These are phyloP conservation scores for Starmerella geochares DNA, from an alignment of 805 yeast species.

Conservation along the genomic window DNA sequence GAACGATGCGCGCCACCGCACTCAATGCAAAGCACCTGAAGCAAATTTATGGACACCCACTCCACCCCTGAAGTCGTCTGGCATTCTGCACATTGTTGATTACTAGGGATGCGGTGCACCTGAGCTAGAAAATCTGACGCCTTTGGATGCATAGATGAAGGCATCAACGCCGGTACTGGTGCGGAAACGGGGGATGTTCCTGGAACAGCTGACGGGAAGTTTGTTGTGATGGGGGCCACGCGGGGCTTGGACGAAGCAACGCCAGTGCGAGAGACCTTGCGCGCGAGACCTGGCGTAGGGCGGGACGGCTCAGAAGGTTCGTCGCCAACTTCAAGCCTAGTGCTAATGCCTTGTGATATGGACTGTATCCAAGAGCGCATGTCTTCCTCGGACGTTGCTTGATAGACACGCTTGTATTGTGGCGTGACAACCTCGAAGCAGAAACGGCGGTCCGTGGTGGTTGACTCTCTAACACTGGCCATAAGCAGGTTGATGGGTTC, in stretches of 20 bases:
- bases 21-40: constrained; percentile 65
- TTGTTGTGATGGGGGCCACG: constrained; percentile 20
- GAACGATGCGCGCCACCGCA: constrained; percentile 86
- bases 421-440: constrained; percentile 75
- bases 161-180: not conserved
- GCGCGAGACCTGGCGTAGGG: constrained; percentile 15
- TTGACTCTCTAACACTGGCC: constrained; percentile 46
- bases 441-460: constrained; percentile 36
- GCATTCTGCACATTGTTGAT: constrained; percentile 71
- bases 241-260: constrained; percentile 17
- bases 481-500: constrained; percentile 62
- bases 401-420: constrained; percentile 59
- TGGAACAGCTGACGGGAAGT: constrained; percentile 2
- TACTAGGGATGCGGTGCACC: constrained; percentile 38
- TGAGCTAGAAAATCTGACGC: constrained; percentile 14
- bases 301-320: constrained; percentile 4
- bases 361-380: constrained; percentile 58
- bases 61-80: constrained; percentile 52
- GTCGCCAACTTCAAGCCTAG: constrained; percentile 33
- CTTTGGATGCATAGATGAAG: not conserved
- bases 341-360: constrained; percentile 44
- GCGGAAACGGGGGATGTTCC: constrained; percentile 2
- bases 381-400: constrained; percentile 61
- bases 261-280: constrained; percentile 23
- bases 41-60: constrained; percentile 73